These are phyloP conservation scores for Tulasnella sp. DNA, from an alignment of 768 basidiomycete genomes.

Conservation along the genomic window DNA sequence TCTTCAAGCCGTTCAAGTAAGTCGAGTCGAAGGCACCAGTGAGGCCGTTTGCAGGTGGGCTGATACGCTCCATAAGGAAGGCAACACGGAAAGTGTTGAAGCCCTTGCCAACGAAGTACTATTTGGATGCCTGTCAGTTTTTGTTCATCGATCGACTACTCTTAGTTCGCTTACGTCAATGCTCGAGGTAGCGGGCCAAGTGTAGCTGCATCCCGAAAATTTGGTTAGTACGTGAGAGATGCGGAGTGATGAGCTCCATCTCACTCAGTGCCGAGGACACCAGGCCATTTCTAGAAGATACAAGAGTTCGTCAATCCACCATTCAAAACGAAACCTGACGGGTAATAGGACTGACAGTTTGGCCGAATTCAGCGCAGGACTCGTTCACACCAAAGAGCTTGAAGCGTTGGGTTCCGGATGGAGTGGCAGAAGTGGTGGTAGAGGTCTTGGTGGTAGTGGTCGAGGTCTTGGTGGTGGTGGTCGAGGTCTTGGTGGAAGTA, in stretches of 20 bases:
- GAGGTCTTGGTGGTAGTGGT: constrained; percentile 29
- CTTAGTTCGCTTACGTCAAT: constrained; percentile 37
- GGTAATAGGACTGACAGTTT: constrained; percentile 30
- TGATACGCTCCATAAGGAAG: constrained; percentile 56
- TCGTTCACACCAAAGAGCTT: constrained; percentile 61
- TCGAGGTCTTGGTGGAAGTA: neutral
- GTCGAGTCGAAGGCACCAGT: constrained; percentile 51
- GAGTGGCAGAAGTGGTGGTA: constrained; percentile 35
- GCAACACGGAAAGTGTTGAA: constrained; percentile 62
- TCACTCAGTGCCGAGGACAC: constrained; percentile 39
- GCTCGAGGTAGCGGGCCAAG: constrained; percentile 45
- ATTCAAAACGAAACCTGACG: constrained; percentile 29
- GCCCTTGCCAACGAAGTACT: constrained; percentile 53
- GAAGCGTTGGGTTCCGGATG: constrained; percentile 41
- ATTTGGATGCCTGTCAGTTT: neutral
- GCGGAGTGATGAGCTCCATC: neutral
- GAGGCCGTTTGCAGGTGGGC: constrained; percentile 50
- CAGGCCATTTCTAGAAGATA: constrained; percentile 51
- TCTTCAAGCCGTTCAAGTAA: constrained; percentile 51
- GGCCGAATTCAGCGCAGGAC: constrained; percentile 62
- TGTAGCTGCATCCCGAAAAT: constrained; percentile 36
- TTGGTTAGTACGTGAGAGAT: neutral
- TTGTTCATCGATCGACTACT: neutral
- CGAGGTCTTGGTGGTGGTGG: constrained; percentile 25
- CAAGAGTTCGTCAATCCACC: constrained; percentile 40